Evolutionary conservation across 139 green algal genomes (phyloP).

Genomic region (Zygnema cylindricum): DNA sequence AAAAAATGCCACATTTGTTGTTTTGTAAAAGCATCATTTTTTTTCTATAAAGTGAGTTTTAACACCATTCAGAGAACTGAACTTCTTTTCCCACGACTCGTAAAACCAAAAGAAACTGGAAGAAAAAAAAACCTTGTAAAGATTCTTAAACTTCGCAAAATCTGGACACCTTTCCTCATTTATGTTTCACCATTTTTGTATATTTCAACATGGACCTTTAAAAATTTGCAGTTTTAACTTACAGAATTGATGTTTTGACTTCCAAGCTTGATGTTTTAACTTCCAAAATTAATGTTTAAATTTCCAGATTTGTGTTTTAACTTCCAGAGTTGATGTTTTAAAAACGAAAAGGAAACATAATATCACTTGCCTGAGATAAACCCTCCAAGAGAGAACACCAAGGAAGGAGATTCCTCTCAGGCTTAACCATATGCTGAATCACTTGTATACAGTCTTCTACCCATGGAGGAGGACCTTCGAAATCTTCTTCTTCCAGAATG

Average conservation of each 20-base stretch:
- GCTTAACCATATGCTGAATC: not conserved
- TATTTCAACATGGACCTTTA: not conserved
- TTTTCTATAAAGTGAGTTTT: not conserved
- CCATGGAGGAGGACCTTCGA: not conserved
- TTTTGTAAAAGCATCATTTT: not conserved
- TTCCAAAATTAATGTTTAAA: not conserved
- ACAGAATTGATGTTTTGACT: not conserved
- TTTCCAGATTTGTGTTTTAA: not conserved
- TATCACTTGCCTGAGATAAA: not conserved
- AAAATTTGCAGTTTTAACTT: not conserved
- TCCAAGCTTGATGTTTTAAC: not conserved
- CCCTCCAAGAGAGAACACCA: not conserved
- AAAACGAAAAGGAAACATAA: not conserved
- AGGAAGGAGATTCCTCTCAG: not conserved
- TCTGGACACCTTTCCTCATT: no score
- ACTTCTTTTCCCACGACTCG: not conserved
- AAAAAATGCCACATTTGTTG: no score
- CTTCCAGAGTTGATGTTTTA: not conserved
- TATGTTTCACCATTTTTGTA: no score
- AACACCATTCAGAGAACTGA: no score
- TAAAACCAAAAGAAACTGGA: not conserved
- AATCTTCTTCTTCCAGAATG: not conserved
- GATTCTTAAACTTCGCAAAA: not conserved
- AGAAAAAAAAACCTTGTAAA: not conserved
- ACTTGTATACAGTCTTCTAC: not conserved